Evolutionary conservation across 495 filamentous ascomycete species (phyloP).

Genomic region (Penicillium riverlandense): DNA sequence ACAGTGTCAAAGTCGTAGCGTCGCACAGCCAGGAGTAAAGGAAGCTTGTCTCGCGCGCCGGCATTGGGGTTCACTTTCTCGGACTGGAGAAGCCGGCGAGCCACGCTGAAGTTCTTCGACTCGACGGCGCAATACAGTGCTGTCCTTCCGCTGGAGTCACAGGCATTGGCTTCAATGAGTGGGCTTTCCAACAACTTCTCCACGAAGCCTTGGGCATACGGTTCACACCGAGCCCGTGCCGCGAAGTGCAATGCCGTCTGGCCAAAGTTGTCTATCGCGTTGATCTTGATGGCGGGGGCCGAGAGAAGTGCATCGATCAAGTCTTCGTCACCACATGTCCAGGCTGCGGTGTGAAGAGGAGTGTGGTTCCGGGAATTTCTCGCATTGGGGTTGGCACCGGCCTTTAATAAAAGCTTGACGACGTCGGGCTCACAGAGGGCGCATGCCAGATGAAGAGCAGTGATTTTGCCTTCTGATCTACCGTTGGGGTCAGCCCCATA

Average conservation of each 20-base stretch:
- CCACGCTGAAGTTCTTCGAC: neutral
- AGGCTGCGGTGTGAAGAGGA: neutral
- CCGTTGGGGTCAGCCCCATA: neutral
- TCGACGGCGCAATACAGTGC: neutral
- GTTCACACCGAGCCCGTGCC: neutral
- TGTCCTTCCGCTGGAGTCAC: neutral
- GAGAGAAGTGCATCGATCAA: neutral
- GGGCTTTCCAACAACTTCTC: neutral
- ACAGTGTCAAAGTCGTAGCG: neutral
- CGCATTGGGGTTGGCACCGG: neutral
- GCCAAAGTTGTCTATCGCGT: neutral
- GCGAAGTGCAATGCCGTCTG: neutral
- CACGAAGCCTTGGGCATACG: neutral
- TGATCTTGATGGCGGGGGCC: neutral
- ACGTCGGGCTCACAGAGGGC: neutral
- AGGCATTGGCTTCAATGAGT: neutral
- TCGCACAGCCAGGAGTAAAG: neutral
- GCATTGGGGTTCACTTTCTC: neutral
- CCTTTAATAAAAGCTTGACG: neutral
- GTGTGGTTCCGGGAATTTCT: neutral
- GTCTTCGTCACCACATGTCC: neutral
- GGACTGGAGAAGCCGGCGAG: neutral
- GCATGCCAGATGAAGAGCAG: neutral
- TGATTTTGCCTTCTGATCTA: neutral
- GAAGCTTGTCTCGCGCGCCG: neutral